phyloP scores from a whole-genome alignment of 441 rosid genomes.

The Eruca vesicaria region DNA sequence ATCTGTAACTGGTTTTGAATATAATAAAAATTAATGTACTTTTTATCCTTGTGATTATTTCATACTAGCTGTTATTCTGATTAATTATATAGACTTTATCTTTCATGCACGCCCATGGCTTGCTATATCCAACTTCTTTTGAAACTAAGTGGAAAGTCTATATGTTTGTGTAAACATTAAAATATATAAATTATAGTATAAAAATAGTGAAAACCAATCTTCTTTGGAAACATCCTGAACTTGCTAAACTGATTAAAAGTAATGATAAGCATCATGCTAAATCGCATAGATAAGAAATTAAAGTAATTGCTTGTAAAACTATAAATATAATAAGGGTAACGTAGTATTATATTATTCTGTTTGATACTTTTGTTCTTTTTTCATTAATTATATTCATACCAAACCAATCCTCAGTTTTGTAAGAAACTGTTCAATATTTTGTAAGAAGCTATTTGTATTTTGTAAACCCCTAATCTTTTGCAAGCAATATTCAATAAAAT shows the following conservation, averaged over 20 bases:
- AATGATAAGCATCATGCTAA: constrained; percentile 26
- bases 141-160: not conserved
- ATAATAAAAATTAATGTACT: not conserved
- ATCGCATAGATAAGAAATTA: constrained; percentile 21
- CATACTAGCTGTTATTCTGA: not conserved
- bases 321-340: constrained; percentile 6
- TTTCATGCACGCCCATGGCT: constrained; percentile 15
- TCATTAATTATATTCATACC: constrained; percentile 4
- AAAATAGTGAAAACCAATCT: constrained; percentile 12
- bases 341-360: constrained; percentile 4
- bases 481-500: not conserved
- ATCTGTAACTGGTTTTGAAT: not conserved
- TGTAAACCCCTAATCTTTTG: not conserved
- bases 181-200: not conserved
- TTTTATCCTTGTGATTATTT: not conserved
- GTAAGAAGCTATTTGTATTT: not conserved
- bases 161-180: not conserved
- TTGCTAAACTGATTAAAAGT: constrained; percentile 6
- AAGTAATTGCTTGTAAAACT: constrained; percentile 20
- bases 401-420: not conserved
- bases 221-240: constrained; percentile 18
- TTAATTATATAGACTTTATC: not conserved
- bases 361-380: constrained; percentile 11
- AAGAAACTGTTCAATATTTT: not conserved
- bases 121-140: not conserved